Base-by-base conservation (phyloP, 2,329 filamentous ascomycete genomes). In the Ramularia endophylla region DNA sequence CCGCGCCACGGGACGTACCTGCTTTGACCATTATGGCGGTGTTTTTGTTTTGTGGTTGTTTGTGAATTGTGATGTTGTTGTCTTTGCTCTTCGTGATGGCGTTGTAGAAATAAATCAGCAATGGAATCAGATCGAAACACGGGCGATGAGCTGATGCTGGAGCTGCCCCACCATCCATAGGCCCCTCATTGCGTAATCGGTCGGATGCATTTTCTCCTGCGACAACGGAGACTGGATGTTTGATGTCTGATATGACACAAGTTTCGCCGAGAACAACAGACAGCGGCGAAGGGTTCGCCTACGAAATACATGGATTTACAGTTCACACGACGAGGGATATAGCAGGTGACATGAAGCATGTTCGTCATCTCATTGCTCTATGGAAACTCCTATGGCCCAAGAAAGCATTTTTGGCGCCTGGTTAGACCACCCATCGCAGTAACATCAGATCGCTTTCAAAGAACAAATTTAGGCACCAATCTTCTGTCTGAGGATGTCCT, bases 11-110 rank as follows among this genome's bases (percentile, higher is more conserved):
- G 9, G 25, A 79, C 85, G 65, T 80, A 94, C 87, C 87, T 74
- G 90, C 89, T 80, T 95, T 95, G 77, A 95, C 89, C 89, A 95
- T 95, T 81, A 81, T 95, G 84, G 73, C 72, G 73, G 72, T 73
- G 69, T 64, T 56, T 62, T 54, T 60, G 32, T 34, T 25, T 47
- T 58, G 59, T 63, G 33, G 46, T 38, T 41, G 27, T 40, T n/a
- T 40, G 27, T 15, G 44, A 38, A 36, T 42, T 47, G 12, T 28
- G 25, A 22, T 38, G 22, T 29, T 37, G 30, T 32, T n/a, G 29
- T 39, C 34, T 9, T 13, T 31, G 15, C n/a, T 32, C 43, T 41
- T 44, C 27, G 25, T 37, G 19, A 42, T 47, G 34, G 11, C 11
- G 22, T 39, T 17, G 27, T 40, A 37, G 27, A 39, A 33, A 16